Percentiles rank a stretch among this genome's conserved stretches.
phyloP scores from a whole-genome alignment of 768 basidiomycete genomes.

The Lyophyllum atratum region DNA sequence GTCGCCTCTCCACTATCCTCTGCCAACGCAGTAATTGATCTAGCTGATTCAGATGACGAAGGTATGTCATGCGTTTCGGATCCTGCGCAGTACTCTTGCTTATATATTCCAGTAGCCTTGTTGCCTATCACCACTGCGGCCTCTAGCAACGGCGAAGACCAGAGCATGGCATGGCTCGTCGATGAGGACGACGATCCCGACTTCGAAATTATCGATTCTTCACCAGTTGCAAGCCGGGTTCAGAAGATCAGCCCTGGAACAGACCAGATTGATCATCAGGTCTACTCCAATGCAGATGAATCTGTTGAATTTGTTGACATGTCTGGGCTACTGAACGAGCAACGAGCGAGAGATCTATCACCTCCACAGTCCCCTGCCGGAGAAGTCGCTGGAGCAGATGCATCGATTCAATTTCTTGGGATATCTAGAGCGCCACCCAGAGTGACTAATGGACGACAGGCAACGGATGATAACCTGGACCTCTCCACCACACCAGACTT shows the following conservation, averaged over 20 bases:
- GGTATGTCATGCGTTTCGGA: conserved; percentile 2
- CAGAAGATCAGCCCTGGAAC: neutral
- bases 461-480: conserved; percentile 4
- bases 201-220: conserved; percentile 54
- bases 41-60: conserved; percentile 10
- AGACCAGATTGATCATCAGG: neutral
- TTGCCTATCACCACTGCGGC: neutral
- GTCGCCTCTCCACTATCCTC: neutral
- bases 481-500: neutral
- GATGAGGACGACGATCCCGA: conserved; percentile 63
- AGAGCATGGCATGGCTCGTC: conserved; percentile 66
- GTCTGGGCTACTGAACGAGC: neutral
- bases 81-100: neutral
- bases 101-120: neutral
- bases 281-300: conserved; percentile 16
- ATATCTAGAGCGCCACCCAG: neutral
- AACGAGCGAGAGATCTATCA: neutral
- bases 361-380: neutral
- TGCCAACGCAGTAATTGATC: conserved; percentile 10
- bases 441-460: neutral
- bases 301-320: conserved; percentile 22
- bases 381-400: conserved; percentile 10
- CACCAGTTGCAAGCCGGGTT: conserved; percentile 33
- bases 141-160: conserved; percentile 20
- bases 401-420: conserved; percentile 25